Conservation (phyloP, 148 eudicot genomes). For the Simmondsia chinensis region DNA sequence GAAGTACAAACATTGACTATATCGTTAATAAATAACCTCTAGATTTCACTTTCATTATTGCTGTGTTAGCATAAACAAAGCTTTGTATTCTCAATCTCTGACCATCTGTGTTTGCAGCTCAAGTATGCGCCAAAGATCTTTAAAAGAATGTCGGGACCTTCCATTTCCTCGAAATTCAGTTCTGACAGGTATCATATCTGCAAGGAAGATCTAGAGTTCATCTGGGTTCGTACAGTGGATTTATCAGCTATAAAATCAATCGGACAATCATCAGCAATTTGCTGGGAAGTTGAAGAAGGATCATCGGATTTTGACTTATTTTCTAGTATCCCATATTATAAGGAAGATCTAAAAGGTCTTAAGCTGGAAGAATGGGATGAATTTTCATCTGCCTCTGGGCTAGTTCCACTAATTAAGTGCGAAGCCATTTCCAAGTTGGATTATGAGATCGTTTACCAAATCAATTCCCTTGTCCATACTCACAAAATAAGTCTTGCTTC, state of each 20-base stretch:
- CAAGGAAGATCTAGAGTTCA: conserved; percentile 70
- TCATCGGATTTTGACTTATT: conserved; percentile 27
- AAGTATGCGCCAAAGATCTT: conserved; percentile 79
- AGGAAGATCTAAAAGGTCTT: conserved; percentile 33
- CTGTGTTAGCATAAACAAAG: no score
- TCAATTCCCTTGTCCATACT: conserved; percentile 81
- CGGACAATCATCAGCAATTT: conserved; percentile 66
- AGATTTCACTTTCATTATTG: no score
- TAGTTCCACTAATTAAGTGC: conserved; percentile 68
- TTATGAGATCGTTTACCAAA: conserved; percentile 75
- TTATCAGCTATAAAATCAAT: conserved; percentile 54
- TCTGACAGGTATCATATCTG: conserved; percentile 70
- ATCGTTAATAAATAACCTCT: no score
- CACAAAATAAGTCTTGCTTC: conserved; percentile 74
- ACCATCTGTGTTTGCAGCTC: conserved; percentile 42
- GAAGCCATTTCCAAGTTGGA: conserved; percentile 32
- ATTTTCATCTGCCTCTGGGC: conserved; percentile 36
- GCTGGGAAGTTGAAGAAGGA: conserved; percentile 56
- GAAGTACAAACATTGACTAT: no score
- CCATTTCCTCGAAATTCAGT: conserved; percentile 40
- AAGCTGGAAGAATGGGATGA: conserved; percentile 39
- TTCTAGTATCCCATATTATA: conserved; percentile 39
- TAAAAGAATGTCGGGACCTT: conserved; percentile 56
- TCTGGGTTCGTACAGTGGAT: conserved; percentile 90
- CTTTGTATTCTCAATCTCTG: no score